Conservation (phyloP, 2,329 filamentous ascomycete species). For the Calonectria hawksworthii region DNA sequence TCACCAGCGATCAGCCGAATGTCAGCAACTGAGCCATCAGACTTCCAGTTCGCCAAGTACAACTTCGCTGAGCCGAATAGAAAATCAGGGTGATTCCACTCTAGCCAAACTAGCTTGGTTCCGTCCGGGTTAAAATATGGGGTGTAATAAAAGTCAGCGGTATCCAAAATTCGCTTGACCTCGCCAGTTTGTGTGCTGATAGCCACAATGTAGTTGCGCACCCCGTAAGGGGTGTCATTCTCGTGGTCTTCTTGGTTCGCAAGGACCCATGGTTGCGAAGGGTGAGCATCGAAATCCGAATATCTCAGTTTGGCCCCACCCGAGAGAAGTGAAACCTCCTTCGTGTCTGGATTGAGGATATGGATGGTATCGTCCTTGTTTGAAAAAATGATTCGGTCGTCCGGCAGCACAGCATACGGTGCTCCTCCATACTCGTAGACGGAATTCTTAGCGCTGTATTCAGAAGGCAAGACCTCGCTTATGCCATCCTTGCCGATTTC, state of each 20-base stretch:
- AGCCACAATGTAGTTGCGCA: conserved; percentile 56
- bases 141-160: conserved; percentile 67
- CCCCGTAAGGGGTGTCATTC: conserved; percentile 47
- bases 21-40: conserved; percentile 49
- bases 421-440: conserved; percentile 69
- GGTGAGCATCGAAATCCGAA: conserved; percentile 61
- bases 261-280: conserved; percentile 57
- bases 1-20: conserved; percentile 57
- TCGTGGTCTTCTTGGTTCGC: conserved; percentile 67
- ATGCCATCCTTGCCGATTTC: conserved; percentile 52
- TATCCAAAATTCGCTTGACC: conserved; percentile 55
- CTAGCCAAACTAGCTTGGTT: conserved; percentile 62
- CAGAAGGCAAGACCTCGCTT: conserved; percentile 58
- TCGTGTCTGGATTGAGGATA: conserved; percentile 55
- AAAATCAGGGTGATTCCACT: conserved; percentile 69
- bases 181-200: conserved; percentile 58
- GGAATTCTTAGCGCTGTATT: conserved; percentile 59
- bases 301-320: conserved; percentile 55
- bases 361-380: conserved; percentile 60
- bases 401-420: conserved; percentile 55
- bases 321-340: conserved; percentile 51
- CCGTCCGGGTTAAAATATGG: conserved; percentile 64
- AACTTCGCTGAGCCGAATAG: conserved; percentile 64
- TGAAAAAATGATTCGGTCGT: conserved; percentile 61
- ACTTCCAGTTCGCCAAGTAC: conserved; percentile 58